Evolutionary conservation across 257 asterid genomes (phyloP), one percentile per base, ranked within the genome.

Genomic region (Gentiana straminea): DNA sequence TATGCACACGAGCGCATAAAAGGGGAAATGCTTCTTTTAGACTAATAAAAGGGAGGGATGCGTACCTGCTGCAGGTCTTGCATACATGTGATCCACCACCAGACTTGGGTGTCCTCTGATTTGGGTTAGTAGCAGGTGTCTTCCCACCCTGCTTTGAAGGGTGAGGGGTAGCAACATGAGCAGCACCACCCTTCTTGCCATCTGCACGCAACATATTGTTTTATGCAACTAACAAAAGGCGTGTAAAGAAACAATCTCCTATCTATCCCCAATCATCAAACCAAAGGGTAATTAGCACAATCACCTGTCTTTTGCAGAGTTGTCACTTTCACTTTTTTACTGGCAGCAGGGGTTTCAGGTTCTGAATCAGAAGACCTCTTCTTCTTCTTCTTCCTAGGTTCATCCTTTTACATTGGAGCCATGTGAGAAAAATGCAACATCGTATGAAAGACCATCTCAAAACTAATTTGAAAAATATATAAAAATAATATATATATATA

Each of bases 161-260:
- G 55, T 91, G 77, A 56, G 96, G 98, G 2, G 98, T 91, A n/a
- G 84, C 98, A 34, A 82, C 94, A 60, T 87, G 98, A 38, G 13
- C 84, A 63, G 71, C 49, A 9, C 68, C 83, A 9, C 66, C 83
- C 55, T 91, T 87, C 70, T 87, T 91, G 51, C 84, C 86, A 75
- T 87, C 98, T 86, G 68, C 54, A 61, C 15, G 39, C 7, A 15
- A 41, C 35, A 8, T 35, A 44, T 8, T 47, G 13, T 7, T 15
- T 15, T 39, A 39, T 7, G 44, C 4, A 39, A 3, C 7, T 41
- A 33, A 32, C 9, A 35, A 6, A 54, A 57, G 6, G 52, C 33
- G 46, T 12, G 11, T 5, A 1, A 4, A 45, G 3, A 33, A 39
- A 57, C 8, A n/a, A 51, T 61, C 24, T 15, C 24, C 24, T 15